phyloP scores from a whole-genome alignment of 2,329 filamentous ascomycete genomes.

The Penicillium frequentans region DNA sequence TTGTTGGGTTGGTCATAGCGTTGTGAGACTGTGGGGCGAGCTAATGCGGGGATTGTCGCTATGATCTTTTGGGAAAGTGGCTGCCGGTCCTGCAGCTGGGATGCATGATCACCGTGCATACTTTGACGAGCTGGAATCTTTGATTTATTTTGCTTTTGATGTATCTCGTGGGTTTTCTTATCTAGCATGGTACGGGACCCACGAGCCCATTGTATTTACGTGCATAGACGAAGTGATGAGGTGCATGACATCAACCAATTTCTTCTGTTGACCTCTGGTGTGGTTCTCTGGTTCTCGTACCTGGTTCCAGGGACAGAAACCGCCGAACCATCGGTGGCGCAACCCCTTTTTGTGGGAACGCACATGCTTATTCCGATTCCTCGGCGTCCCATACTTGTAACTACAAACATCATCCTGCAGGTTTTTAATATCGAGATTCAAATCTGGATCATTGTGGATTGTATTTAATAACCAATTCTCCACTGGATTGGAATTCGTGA shows the following conservation, averaged over 20 bases:
- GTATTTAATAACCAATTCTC: not conserved
- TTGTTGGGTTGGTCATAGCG: conserved; percentile 25
- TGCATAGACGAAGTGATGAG: not conserved
- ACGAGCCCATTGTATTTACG: not conserved
- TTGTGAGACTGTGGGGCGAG: conserved; percentile 11
- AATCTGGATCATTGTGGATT: not conserved
- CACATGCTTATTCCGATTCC: not conserved
- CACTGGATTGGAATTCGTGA: not conserved
- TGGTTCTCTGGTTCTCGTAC: not conserved
- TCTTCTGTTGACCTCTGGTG: not conserved
- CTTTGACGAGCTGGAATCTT: not conserved
- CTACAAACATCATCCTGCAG: not conserved
- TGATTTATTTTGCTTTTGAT: not conserved
- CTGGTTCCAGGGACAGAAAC: conserved; percentile 2
- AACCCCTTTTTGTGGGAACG: not conserved
- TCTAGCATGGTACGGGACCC: not conserved
- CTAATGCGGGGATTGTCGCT: not conserved
- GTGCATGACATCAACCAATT: not conserved
- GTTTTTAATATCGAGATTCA: not conserved
- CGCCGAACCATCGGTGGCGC: conserved; percentile 5
- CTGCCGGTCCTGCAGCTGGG: conserved; percentile 3
- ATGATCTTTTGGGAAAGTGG: conserved; percentile 1
- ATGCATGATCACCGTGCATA: not conserved
- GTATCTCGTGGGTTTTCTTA: not conserved
- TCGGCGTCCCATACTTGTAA: not conserved